A percentile compares a stretch with the other conserved stretches of the same genome.
Conservation (phyloP, 2,329 filamentous ascomycete species). For the Penicillium fuscoglaucum region DNA sequence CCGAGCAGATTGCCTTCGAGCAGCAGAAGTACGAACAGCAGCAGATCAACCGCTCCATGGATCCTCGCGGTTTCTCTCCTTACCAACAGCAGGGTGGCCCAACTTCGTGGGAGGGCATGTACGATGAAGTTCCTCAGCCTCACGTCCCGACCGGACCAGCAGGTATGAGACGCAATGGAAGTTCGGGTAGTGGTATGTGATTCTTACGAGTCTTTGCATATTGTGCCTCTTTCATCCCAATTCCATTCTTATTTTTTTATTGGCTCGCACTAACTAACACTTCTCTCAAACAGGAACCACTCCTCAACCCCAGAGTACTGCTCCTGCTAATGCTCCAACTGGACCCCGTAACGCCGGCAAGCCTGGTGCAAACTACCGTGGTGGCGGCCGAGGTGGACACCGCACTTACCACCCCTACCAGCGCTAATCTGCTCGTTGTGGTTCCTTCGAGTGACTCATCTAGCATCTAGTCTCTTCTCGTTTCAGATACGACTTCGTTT, state of each 20-base stretch:
- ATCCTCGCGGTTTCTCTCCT: constrained; percentile 43
- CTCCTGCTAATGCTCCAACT: constrained; percentile 83
- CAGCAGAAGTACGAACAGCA: constrained; percentile 77
- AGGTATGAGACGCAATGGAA: constrained; percentile 47
- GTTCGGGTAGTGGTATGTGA: constrained; percentile 47
- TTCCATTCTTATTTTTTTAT: neutral
- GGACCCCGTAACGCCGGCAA: constrained; percentile 93
- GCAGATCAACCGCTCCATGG: constrained; percentile 56
- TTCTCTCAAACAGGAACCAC: constrained; percentile 33
- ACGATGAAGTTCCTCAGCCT: constrained; percentile 89
- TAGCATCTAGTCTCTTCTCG: neutral
- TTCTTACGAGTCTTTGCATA: constrained; percentile 11
- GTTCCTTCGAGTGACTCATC: neutral
- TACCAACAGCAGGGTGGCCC: constrained; percentile 61
- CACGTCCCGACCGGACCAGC: constrained; percentile 59
- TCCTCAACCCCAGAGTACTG: constrained; percentile 50
- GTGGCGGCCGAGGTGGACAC: constrained; percentile 73
- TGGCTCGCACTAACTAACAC: neutral
- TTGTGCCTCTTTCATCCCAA: neutral
- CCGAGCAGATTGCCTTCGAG: constrained; percentile 73
- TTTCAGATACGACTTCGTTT: constrained; percentile 10
- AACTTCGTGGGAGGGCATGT: constrained; percentile 98
- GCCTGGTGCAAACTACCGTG: constrained; percentile 89
- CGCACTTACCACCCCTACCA: constrained; percentile 80
- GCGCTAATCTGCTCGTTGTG: constrained; percentile 27